Evolutionary conservation across 257 asterid species (phyloP).

Genomic region (Nicotiana attenuata): DNA sequence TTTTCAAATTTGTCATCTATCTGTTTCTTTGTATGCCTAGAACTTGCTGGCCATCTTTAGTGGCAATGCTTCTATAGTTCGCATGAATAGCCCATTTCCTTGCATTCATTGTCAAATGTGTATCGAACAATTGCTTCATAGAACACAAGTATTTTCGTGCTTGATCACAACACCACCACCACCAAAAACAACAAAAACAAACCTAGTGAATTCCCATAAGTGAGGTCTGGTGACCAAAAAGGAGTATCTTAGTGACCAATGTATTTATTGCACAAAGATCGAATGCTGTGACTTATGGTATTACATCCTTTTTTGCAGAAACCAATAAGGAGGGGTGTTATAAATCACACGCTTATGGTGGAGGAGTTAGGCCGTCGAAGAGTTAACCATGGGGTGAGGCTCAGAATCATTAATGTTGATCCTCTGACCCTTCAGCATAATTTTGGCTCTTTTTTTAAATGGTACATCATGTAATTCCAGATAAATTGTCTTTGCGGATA

Average conservation of each 20-base stretch:
- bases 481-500: background rate
- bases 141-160: background rate
- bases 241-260: background rate
- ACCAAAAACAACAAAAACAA: too few relatives aligned
- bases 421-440: background rate
- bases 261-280: background rate
- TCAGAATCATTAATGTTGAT: background rate
- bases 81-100: background rate
- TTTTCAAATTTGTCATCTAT: background rate
- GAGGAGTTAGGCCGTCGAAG: conserved; percentile 88
- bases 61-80: background rate
- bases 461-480: background rate
- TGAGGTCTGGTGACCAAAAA: background rate
- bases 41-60: conserved; percentile 5
- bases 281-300: background rate
- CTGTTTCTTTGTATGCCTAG: background rate
- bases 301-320: conserved; percentile 45
- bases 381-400: conserved; percentile 67
- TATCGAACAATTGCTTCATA: background rate
- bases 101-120: background rate
- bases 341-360: conserved; percentile 83
- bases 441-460: background rate
- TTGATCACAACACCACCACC: background rate
- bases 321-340: conserved; percentile 88
- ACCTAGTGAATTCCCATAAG: too few relatives aligned